phyloP scores from a whole-genome alignment of 2,329 filamentous ascomycete genomes.

The Colletotrichum destructivum region DNA sequence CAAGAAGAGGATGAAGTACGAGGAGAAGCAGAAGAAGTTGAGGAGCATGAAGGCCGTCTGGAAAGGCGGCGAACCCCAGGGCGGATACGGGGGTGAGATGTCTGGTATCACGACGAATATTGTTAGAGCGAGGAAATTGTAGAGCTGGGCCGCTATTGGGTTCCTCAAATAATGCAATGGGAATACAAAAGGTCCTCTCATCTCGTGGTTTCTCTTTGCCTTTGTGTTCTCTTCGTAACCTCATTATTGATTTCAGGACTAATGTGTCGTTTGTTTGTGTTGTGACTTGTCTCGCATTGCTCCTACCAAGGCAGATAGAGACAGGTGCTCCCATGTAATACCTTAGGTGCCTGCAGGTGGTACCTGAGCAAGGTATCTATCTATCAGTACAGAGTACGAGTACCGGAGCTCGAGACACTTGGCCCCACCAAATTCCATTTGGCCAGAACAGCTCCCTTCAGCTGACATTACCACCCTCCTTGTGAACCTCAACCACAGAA shows the following conservation, averaged over 20 bases:
- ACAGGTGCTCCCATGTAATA: not conserved
- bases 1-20: constrained; percentile 98
- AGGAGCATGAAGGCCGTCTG: constrained; percentile 88
- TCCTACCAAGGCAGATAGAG: not conserved
- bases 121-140: constrained; percentile 94
- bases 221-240: not conserved
- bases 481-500: not conserved
- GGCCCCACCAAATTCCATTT: constrained; percentile 35
- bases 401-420: constrained; percentile 26
- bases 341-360: too few species aligned
- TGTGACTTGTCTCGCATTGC: not conserved
- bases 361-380: too few species aligned
- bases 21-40: constrained; percentile 98
- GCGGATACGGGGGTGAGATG: constrained; percentile 91
- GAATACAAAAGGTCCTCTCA: constrained; percentile 21
- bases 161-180: constrained; percentile 39
- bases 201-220: too few species aligned
- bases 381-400: too few species aligned
- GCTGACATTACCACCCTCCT: not conserved
- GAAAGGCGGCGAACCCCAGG: constrained; percentile 86
- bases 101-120: constrained; percentile 96
- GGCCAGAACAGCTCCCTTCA: constrained; percentile 34
- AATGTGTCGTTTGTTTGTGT: not conserved
- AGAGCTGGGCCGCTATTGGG: constrained; percentile 47
- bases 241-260: not conserved